phyloP scores from a whole-genome alignment of 176 grass and related monocot species.

The Triticum turgidum region DNA sequence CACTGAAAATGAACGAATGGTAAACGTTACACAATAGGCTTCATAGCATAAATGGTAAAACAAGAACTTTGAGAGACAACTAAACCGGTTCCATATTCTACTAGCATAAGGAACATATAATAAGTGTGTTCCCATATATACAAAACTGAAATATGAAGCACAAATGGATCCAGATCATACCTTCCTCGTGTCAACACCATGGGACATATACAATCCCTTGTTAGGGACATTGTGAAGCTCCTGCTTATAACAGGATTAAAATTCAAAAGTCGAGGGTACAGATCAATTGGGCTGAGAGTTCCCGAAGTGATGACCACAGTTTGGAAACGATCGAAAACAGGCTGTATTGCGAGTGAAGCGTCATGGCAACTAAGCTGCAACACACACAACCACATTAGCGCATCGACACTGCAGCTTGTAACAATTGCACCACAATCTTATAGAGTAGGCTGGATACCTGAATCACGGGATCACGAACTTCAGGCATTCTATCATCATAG shows the following conservation, averaged over 20 bases:
- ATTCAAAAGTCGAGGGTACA: slow-evolving; percentile 90
- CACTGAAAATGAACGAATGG: slow-evolving; percentile 56
- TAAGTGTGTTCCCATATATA: neutral
- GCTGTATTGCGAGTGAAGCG: slow-evolving; percentile 92
- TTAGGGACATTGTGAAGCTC: slow-evolving; percentile 97
- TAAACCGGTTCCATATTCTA: neutral
- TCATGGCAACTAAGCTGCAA: slow-evolving; percentile 97
- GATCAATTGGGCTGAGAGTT: slow-evolving; percentile 91
- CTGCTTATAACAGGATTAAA: slow-evolving; percentile 96
- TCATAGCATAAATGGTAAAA: neutral
- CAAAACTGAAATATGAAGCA: neutral
- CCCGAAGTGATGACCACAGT: slow-evolving; percentile 94
- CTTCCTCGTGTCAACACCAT: slow-evolving; percentile 99
- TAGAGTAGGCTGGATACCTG: slow-evolving; percentile 50
- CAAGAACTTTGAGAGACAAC: neutral
- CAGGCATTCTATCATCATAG: slow-evolving; percentile 94
- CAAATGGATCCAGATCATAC: slow-evolving; percentile 31
- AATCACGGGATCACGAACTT: slow-evolving; percentile 80
- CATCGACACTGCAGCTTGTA: neutral
- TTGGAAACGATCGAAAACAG: slow-evolving; percentile 92
- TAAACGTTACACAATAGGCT: slow-evolving; percentile 13
- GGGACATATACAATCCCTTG: slow-evolving; percentile 96
- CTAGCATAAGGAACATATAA: neutral
- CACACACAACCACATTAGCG: slow-evolving; percentile 36
- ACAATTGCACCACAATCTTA: slow-evolving; percentile 6